A percentile compares a stretch with the other conserved stretches of the same genome.
Evolutionary conservation across 306 rosid species (phyloP).

Genomic region (Pyrus communis): DNA sequence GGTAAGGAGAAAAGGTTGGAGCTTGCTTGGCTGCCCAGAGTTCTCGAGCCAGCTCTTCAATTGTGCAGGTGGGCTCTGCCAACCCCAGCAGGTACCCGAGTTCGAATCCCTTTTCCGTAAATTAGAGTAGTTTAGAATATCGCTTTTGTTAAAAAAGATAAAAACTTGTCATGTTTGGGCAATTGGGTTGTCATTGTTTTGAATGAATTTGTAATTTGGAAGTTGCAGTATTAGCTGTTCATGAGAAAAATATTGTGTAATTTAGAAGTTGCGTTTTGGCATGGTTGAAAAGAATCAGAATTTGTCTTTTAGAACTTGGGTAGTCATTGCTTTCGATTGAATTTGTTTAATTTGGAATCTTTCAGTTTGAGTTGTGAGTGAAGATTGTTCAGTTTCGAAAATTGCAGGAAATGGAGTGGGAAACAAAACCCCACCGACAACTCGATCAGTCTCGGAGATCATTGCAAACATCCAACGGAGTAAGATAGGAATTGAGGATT

Average conservation of each 20-base stretch:
- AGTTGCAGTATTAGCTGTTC: background rate
- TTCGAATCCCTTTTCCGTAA: background rate
- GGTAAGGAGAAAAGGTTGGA: conserved; percentile 55
- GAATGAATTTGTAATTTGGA: background rate
- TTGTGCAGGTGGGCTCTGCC: conserved; percentile 83
- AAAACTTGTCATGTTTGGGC: background rate
- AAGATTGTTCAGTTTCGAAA: conserved; percentile 16
- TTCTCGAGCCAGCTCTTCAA: conserved; percentile 85
- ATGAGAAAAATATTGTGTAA: background rate
- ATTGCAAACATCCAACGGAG: conserved; percentile 66
- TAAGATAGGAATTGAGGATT: conserved; percentile 80
- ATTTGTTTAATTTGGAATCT: background rate
- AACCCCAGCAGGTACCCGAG: conserved; percentile 41
- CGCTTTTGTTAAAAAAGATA: background rate
- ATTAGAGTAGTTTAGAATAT: background rate
- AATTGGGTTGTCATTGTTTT: background rate
- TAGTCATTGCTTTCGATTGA: background rate
- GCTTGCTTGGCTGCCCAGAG: conserved; percentile 81
- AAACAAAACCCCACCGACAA: conserved; percentile 43
- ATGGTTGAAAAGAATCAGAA: background rate
- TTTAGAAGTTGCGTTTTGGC: background rate
- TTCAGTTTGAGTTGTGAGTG: background rate
- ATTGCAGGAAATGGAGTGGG: conserved; percentile 48
- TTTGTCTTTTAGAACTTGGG: background rate
- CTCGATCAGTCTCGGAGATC: conserved; percentile 69